phyloP scores from a whole-genome alignment of 2,329 filamentous ascomycete species.

The Onygenales sp. region DNA sequence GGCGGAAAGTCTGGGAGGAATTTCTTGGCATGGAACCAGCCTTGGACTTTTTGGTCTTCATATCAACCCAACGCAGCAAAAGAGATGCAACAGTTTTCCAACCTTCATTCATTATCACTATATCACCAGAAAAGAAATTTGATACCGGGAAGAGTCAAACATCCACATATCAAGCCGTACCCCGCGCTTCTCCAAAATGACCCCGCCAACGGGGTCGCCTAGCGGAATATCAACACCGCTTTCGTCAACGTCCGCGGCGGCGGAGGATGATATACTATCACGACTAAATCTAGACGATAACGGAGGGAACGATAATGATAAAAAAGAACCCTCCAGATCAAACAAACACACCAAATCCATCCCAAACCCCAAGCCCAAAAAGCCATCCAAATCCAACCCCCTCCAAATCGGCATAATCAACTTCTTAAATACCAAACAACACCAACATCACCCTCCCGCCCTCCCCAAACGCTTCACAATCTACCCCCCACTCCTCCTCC shows the following conservation, averaged over 20 bases:
- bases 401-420: background rate
- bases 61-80: background rate
- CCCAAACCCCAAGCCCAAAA: background rate
- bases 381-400: background rate
- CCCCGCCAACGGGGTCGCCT: too few species aligned
- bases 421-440: conserved; percentile 19
- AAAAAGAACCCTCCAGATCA: background rate
- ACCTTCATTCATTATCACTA: background rate
- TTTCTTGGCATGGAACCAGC: background rate
- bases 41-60: background rate
- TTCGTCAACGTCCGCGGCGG: too few species aligned
- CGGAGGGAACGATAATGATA: background rate
- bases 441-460: conserved; percentile 11
- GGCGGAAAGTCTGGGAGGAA: background rate
- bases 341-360: background rate
- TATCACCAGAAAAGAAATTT: background rate
- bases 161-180: too few species aligned
- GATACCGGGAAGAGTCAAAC: too few species aligned
- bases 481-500: conserved; percentile 49
- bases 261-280: too few species aligned
- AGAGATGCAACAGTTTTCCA: background rate
- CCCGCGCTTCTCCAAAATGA: too few species aligned
- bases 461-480: conserved; percentile 43
- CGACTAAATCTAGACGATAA: background rate
- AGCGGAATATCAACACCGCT: too few species aligned